Percentiles rank a stretch among this genome's conserved stretches.
Evolutionary conservation across 2,329 filamentous ascomycete genomes (phyloP).

Genomic region (Verticillium klebahnii): DNA sequence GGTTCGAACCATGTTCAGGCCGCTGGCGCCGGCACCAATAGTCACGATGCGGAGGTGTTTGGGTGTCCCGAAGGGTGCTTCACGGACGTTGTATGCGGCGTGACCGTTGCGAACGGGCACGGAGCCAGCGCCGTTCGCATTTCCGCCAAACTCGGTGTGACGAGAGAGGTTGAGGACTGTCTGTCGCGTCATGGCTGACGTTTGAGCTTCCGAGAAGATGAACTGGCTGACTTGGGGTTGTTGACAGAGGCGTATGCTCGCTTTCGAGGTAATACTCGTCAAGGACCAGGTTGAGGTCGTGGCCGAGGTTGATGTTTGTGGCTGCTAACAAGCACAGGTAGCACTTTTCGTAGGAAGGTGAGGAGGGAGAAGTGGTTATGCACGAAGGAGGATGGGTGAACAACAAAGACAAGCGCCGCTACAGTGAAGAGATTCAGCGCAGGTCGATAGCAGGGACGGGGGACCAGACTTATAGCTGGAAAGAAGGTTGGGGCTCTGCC

Average conservation of each 20-base stretch:
- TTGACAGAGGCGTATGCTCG: too few relatives aligned
- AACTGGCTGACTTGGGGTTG: too few relatives aligned
- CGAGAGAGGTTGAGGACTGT: conserved; percentile 10
- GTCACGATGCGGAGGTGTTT: conserved; percentile 10
- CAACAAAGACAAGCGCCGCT: not conserved
- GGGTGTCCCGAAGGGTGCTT: conserved; percentile 10
- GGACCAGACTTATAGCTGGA: not conserved
- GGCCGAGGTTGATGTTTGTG: not conserved
- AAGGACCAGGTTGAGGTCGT: not conserved
- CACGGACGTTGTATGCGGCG: conserved; percentile 7
- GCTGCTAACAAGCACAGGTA: not conserved
- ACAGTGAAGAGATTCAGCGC: not conserved
- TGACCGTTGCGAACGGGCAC: not conserved
- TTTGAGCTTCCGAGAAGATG: not conserved
- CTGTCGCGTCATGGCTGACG: conserved; percentile 11
- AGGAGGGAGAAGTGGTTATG: conserved; percentile 1
- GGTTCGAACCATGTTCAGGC: conserved; percentile 29
- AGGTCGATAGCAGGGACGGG: not conserved
- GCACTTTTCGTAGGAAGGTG: not conserved
- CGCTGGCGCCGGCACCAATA: conserved; percentile 13
- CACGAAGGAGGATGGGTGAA: not conserved
- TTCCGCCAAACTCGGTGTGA: conserved; percentile 9
- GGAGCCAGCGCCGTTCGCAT: conserved; percentile 5
- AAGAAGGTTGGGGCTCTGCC: not conserved
- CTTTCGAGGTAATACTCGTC: too few relatives aligned